Evolutionary conservation across 176 grass and related monocot species (phyloP).

Genomic region (Ensete ventricosum): DNA sequence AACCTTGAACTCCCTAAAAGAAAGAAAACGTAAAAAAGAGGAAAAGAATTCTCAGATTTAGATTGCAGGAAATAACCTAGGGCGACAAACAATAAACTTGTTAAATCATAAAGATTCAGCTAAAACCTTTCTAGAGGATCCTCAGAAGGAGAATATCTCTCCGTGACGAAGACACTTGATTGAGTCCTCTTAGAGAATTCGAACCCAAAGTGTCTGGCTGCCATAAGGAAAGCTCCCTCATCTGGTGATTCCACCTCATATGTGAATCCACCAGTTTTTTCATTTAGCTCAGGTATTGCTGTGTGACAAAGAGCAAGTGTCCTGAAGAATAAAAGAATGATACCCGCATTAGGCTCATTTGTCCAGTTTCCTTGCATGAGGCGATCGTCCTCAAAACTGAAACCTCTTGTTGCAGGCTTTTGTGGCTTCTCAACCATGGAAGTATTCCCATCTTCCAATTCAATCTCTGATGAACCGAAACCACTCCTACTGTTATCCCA

Average conservation of each 20-base stretch:
- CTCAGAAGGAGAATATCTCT: conserved; percentile 60
- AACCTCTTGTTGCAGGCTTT: conserved; percentile 63
- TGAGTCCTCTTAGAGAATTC: conserved; percentile 95
- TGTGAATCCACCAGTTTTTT: conserved; percentile 57
- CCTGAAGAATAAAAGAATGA: conserved; percentile 71
- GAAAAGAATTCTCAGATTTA: not conserved
- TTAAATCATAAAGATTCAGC: conserved; percentile 16
- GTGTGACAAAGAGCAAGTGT: conserved; percentile 90
- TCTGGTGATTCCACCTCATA: conserved; percentile 99
- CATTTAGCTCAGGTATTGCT: conserved; percentile 73
- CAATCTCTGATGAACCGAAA: conserved; percentile 40
- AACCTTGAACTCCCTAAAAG: conserved; percentile 94
- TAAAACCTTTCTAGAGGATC: conserved; percentile 55
- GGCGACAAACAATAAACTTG: not conserved
- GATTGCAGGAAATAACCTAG: not conserved
- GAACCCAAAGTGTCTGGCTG: conserved; percentile 92
- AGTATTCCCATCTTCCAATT: conserved; percentile 47
- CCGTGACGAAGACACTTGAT: conserved; percentile 64
- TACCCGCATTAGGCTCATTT: conserved; percentile 58
- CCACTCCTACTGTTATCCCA: conserved; percentile 50
- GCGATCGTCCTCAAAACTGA: conserved; percentile 78
- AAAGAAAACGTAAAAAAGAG: conserved; percentile 21
- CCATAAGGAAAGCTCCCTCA: conserved; percentile 84
- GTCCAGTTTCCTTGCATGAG: conserved; percentile 91
- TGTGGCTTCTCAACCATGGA: conserved; percentile 36